A percentile compares a stretch with the other conserved stretches of the same genome.
Evolutionary conservation across 352 stramenopile species (phyloP).

Genomic region (Pythium inflatum): DNA sequence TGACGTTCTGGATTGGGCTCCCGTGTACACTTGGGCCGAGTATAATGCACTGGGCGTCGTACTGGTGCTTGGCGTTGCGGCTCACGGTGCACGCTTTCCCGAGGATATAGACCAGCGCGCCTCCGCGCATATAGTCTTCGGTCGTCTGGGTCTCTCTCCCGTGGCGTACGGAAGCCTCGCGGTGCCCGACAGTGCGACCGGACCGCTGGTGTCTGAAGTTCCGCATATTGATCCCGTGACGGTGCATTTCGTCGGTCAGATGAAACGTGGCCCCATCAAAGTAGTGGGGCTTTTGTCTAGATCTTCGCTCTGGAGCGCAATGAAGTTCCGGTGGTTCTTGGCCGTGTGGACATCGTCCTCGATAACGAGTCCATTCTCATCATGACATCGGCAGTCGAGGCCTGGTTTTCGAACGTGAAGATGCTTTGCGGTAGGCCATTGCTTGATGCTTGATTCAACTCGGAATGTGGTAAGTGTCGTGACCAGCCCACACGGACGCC

Average conservation of each 20-base stretch:
- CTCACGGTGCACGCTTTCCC: slow-evolving; percentile 58
- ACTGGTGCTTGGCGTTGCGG: slow-evolving; percentile 43
- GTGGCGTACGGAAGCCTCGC: too few relatives aligned
- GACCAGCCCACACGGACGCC: too few relatives aligned
- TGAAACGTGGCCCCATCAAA: slow-evolving; percentile 55
- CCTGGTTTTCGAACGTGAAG: too few relatives aligned
- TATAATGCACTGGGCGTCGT: slow-evolving; percentile 65
- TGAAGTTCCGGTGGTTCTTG: too few relatives aligned
- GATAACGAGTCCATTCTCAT: too few relatives aligned
- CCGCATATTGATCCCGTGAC: slow-evolving; percentile 89
- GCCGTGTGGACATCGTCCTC: too few relatives aligned
- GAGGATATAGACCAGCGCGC: slow-evolving; percentile 60
- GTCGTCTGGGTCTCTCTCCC: slow-evolving; percentile 75
- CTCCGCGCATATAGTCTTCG: slow-evolving; percentile 84
- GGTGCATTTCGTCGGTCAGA: slow-evolving; percentile 84
- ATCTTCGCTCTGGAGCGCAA: slow-evolving; percentile 63
- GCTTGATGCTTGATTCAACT: too few relatives aligned
- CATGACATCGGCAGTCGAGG: too few relatives aligned
- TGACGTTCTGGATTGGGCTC: slow-evolving; percentile 77
- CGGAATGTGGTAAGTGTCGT: too few relatives aligned
- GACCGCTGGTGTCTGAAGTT: slow-evolving; percentile 85
- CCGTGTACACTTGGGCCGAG: slow-evolving; percentile 57
- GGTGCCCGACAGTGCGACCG: slow-evolving; percentile 73
- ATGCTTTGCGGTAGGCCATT: too few relatives aligned
- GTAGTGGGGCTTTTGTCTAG: slow-evolving; percentile 65